A percentile compares a stretch with the other conserved stretches of the same genome.
Conservation (phyloP, 306 rosid genomes). For the Medicago arabica region DNA sequence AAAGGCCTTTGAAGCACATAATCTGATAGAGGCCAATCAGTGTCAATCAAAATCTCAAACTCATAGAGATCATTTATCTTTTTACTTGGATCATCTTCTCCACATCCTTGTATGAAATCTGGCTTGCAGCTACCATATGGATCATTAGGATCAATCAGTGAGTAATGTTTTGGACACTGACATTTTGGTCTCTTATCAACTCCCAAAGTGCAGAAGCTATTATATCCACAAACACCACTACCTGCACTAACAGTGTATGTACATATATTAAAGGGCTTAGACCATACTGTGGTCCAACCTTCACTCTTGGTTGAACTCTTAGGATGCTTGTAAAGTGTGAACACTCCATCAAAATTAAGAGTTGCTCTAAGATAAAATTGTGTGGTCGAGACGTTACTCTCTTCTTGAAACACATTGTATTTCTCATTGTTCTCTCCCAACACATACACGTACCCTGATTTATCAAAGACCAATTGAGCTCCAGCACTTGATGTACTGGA, state of each 20-base stretch:
- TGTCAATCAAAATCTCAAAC: slow-evolving; percentile 18
- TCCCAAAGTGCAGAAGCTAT: slow-evolving; percentile 39
- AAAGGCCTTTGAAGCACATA: slow-evolving; percentile 34
- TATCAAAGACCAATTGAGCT: slow-evolving; percentile 42
- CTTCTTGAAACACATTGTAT: not conserved
- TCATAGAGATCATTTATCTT: slow-evolving; percentile 17
- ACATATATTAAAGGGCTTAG: slow-evolving; percentile 47
- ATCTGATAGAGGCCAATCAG: slow-evolving; percentile 53
- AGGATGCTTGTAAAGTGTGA: slow-evolving; percentile 39
- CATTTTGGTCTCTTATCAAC: slow-evolving; percentile 41
- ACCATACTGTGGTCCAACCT: slow-evolving; percentile 39
- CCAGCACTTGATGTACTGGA: slow-evolving; percentile 45
- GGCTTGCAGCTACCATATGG: slow-evolving; percentile 50
- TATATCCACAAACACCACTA: slow-evolving; percentile 53
- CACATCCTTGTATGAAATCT: slow-evolving; percentile 52
- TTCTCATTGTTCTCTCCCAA: slow-evolving; percentile 17
- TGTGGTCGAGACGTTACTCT: not conserved
- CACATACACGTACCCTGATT: slow-evolving; percentile 46
- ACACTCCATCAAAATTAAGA: slow-evolving; percentile 59
- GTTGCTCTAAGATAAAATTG: slow-evolving; percentile 49
- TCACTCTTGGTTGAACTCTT: slow-evolving; percentile 32
- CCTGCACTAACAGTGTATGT: not conserved
- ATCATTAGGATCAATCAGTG: slow-evolving; percentile 46
- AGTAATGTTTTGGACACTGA: slow-evolving; percentile 52
- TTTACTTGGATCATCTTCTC: slow-evolving; percentile 34